Conservation (phyloP, 345 rosid species). For the Eucalyptus guilfoylei region DNA sequence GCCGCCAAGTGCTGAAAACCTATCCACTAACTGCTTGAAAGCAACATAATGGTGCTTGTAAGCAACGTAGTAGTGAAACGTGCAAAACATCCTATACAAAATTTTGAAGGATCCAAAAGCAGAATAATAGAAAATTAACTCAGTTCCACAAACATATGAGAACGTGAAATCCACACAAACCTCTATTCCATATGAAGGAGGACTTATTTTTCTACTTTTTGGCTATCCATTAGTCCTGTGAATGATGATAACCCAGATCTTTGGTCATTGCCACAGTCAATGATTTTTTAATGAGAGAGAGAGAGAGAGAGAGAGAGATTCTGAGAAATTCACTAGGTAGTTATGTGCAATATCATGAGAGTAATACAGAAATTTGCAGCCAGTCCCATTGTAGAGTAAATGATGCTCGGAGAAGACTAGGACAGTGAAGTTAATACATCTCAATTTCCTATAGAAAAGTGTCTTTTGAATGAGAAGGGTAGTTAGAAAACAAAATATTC, state of each 20-base stretch:
- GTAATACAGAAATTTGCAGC: background rate
- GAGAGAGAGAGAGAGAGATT: background rate
- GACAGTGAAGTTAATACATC: background rate
- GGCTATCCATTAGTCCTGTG: background rate
- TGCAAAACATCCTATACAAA: background rate
- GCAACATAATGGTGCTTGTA: background rate
- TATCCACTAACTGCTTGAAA: background rate
- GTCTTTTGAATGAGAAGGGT: background rate
- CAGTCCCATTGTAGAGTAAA: background rate
- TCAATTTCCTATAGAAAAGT: background rate
- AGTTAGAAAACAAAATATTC: background rate
- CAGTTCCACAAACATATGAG: background rate
- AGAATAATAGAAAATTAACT: background rate
- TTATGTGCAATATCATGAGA: background rate
- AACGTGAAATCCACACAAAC: background rate
- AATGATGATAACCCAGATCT: background rate
- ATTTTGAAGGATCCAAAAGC: background rate
- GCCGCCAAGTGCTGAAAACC: background rate
- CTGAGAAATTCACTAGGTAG: background rate
- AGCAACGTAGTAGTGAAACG: background rate
- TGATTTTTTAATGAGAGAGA: background rate
- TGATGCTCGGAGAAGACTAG: background rate
- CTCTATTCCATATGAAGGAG: background rate
- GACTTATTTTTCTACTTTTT: background rate
- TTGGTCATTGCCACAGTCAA: background rate